Base-by-base conservation (phyloP, 2,329 filamentous ascomycete genomes). In the Albifimbria verrucaria region DNA sequence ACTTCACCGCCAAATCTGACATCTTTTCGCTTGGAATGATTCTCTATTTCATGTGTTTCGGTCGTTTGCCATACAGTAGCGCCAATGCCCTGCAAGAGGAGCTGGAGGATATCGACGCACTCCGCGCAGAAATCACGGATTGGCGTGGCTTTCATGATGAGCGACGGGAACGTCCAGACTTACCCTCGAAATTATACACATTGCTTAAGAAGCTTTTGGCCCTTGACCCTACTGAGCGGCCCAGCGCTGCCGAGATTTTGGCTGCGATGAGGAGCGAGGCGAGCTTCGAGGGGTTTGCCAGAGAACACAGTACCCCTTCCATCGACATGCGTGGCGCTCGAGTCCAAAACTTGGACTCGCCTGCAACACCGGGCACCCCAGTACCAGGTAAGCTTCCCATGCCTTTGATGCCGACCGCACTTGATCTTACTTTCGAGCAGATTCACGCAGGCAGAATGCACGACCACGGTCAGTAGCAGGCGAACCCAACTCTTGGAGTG, bases 21-120 rank as follows among this genome's bases (percentile, higher is more conserved):
- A 89, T 99, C n/a, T 99, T 99, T 70, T 97, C 92, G 1, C 77
- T 99, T 0, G 94, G 94, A 48, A 97, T 99, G 93, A 97, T 97
- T 52, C 80, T 99, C 3, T 96, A 97, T 69, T 99, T 99, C 66
- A 88, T 99, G 79, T 99, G 94, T 68, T 99, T 99, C 67, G 90
- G 88, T 2, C 82, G 87, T 46, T 79, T 99, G 11, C 94, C 94
- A 0, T 99, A 97, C 66, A 78, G 74, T 22, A 89, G 88, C 61
- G 90, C 92, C 50, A 93, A 97, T 65, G 80, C 87, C 3, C 79
- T 95, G 21, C 85, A 96, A 55, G 93, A 97, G 68, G 93, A 97
- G 65, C 86, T 91, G 52, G 94, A 99, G 67, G 92, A 97, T 59
- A 78, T 97, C 5, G 92, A 97, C 61, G 77, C 86, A 59, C 79